Evolutionary conservation across 2,329 filamentous ascomycete species (phyloP).

Genomic region (Tolypocladium ovalisporum): DNA sequence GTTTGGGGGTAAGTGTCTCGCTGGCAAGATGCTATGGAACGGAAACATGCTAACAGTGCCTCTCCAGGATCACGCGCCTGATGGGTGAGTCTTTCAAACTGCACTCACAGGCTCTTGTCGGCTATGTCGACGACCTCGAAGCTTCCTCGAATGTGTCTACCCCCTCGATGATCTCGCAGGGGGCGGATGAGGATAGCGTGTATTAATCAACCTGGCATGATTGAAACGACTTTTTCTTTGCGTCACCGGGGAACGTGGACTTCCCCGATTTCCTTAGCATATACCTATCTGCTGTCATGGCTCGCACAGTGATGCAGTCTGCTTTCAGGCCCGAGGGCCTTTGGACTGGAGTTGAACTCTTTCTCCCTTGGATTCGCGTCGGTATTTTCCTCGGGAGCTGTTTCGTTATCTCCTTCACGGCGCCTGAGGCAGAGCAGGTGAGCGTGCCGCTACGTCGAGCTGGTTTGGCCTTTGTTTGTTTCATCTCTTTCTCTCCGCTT

Average conservation of each 20-base stretch:
- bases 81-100: slow-evolving; percentile 98
- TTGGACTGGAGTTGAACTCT: slow-evolving; percentile 5
- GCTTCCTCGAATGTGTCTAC: slow-evolving; percentile 59
- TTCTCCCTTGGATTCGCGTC: slow-evolving; percentile 17
- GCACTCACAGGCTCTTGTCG: slow-evolving; percentile 86
- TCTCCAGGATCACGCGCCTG: slow-evolving; percentile 69
- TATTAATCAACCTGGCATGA: slow-evolving; percentile 46
- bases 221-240: slow-evolving; percentile 31
- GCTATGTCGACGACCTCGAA: slow-evolving; percentile 80
- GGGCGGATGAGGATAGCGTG: slow-evolving; percentile 60
- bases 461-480: not conserved
- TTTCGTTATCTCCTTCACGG: slow-evolving; percentile 19
- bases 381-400: slow-evolving; percentile 14
- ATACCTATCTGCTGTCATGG: slow-evolving; percentile 16
- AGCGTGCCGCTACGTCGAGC: slow-evolving; percentile 12
- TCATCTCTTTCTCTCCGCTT: not conserved
- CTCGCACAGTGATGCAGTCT: not conserved
- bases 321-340: slow-evolving; percentile 7
- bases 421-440: slow-evolving; percentile 25
- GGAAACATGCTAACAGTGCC: slow-evolving; percentile 8
- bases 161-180: slow-evolving; percentile 62
- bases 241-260: slow-evolving; percentile 1
- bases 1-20: slow-evolving; percentile 83
- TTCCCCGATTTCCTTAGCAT: slow-evolving; percentile 13
- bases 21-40: not conserved